A percentile compares a stretch with the other conserved stretches of the same genome.
phyloP scores from a whole-genome alignment of 441 rosid genomes.

The Raphanus hybrid region DNA sequence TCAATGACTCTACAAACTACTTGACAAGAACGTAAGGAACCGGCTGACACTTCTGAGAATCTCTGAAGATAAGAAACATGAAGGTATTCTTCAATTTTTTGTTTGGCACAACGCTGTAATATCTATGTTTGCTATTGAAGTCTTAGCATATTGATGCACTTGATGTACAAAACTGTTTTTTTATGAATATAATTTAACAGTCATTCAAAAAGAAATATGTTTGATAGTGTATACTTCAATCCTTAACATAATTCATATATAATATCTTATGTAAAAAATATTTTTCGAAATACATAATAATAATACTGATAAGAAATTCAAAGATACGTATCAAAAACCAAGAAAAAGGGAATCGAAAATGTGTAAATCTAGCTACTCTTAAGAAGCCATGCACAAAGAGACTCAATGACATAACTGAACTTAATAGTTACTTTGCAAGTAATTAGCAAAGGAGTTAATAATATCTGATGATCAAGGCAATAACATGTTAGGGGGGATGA shows the following conservation, averaged over 20 bases:
- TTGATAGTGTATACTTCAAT: slow-evolving; percentile 7
- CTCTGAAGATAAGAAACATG: too few species aligned
- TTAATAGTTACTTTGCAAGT: background rate
- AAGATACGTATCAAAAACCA: background rate
- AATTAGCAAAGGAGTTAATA: background rate
- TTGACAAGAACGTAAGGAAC: too few species aligned
- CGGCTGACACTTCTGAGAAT: too few species aligned
- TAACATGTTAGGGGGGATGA: slow-evolving; percentile 49
- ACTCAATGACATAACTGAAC: background rate
- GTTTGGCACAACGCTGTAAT: too few species aligned
- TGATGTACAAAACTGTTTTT: too few species aligned
- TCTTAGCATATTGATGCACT: too few species aligned
- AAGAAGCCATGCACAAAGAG: slow-evolving; percentile 28
- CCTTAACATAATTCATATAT: background rate
- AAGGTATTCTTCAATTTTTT: too few species aligned
- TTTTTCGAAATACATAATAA: background rate
- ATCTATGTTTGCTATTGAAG: too few species aligned
- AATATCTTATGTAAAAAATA: background rate
- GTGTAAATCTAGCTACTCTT: background rate
- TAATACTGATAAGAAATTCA: background rate
- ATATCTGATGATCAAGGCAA: slow-evolving; percentile 24
- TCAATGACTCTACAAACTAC: too few species aligned
- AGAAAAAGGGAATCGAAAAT: background rate
- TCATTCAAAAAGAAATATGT: background rate
- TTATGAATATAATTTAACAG: too few species aligned